These are phyloP conservation scores for Dichomitus squalens DNA, from an alignment of 1,284 basidiomycete genomes.

Conservation along the genomic window DNA sequence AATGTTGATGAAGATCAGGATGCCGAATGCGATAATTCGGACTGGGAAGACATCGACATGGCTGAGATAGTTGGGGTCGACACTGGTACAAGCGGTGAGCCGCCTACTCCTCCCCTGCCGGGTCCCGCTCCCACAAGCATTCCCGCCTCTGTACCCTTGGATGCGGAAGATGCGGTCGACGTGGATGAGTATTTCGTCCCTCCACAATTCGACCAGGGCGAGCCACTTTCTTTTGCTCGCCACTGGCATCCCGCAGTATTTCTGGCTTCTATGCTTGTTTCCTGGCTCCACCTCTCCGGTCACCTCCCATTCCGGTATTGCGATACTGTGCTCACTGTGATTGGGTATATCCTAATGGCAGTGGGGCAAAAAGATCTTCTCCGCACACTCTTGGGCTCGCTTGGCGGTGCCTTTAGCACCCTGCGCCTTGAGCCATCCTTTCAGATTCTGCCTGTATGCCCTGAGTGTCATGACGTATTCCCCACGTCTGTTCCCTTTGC, in stretches of 20 bases:
- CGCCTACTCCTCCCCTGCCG: no score
- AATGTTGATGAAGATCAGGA: no score
- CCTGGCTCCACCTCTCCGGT: constrained; percentile 19
- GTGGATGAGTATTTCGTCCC: neutral
- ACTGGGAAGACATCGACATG: no score
- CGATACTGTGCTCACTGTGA: constrained; percentile 1
- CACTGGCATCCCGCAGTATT: constrained; percentile 3
- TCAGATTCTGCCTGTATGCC: no score
- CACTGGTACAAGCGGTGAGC: no score
- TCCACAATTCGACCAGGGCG: neutral
- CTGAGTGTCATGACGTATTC: no score
- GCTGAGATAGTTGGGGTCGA: no score
- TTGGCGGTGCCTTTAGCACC: no score
- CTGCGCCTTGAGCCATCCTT: no score
- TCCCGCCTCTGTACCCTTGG: neutral
- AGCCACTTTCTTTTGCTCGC: neutral
- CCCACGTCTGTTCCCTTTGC: no score
- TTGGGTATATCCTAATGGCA: neutral
- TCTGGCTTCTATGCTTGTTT: constrained; percentile 9
- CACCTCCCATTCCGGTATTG: constrained; percentile 13
- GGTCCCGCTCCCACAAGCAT: neutral
- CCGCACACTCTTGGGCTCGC: neutral
- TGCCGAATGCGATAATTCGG: no score
- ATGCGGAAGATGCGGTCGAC: neutral
- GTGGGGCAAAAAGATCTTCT: neutral